phyloP scores from a whole-genome alignment of 2,329 filamentous ascomycete species.

The Trichophyton benhamiae region DNA sequence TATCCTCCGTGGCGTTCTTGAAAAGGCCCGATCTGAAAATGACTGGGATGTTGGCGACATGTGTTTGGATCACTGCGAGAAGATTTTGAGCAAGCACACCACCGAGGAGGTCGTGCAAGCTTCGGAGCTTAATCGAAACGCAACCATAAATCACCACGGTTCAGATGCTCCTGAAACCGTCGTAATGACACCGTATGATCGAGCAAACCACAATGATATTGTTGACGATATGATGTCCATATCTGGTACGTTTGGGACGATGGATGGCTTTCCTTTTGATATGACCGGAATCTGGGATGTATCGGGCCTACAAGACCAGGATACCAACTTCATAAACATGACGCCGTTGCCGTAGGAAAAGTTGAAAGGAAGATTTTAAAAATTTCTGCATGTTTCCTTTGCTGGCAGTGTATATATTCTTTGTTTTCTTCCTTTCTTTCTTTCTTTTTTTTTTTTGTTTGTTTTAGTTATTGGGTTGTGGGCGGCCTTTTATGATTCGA shows the following conservation, averaged over 20 bases:
- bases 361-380: not conserved
- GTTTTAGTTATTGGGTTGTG: not conserved
- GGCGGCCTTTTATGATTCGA: not conserved
- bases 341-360: not conserved
- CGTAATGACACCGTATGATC: conserved; percentile 31
- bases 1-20: conserved; percentile 37
- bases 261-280: conserved; percentile 36
- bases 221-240: conserved; percentile 38
- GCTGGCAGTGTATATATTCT: not conserved
- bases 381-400: not conserved
- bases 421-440: too few relatives aligned
- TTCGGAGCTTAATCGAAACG: not conserved
- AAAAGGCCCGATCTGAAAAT: conserved; percentile 37
- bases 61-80: conserved; percentile 40
- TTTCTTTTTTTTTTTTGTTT: not conserved
- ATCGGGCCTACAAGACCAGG: conserved; percentile 21
- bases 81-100: conserved; percentile 30
- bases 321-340: conserved; percentile 11
- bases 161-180: conserved; percentile 19
- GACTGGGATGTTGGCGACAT: conserved; percentile 46
- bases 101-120: conserved; percentile 9
- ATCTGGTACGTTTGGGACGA: conserved; percentile 34
- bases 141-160: not conserved
- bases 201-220: conserved; percentile 34
- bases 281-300: conserved; percentile 38